A percentile compares a stretch with the other conserved stretches of the same genome.
phyloP scores from a whole-genome alignment of 1,284 basidiomycete genomes.

The Rhodotorula sp. region DNA sequence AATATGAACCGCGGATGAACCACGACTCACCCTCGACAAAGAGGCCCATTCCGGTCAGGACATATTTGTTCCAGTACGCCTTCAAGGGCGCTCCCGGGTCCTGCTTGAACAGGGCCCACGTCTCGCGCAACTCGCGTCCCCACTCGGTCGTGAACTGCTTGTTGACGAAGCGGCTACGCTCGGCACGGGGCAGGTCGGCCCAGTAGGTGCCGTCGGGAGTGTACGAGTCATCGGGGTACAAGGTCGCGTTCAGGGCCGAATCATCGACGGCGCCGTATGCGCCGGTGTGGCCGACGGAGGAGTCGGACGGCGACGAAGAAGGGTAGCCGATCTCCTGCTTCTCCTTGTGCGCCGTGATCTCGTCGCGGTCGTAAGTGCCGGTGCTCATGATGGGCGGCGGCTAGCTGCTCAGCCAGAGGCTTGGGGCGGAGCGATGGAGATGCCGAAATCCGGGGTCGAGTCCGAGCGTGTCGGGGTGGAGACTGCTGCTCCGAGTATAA shows the following conservation, averaged over 20 bases:
- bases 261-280: conserved; percentile 5
- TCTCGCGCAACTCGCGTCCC: conserved; percentile 51
- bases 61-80: conserved; percentile 55
- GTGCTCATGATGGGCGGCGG: too few species aligned
- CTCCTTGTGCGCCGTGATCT: background rate
- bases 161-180: conserved; percentile 51
- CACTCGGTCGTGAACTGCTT: conserved; percentile 52
- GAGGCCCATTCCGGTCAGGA: conserved; percentile 53
- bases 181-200: conserved; percentile 48
- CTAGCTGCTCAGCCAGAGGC: too few species aligned
- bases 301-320: background rate
- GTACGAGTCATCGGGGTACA: conserved; percentile 44
- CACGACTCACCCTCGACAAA: conserved; percentile 17
- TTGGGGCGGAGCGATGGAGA: too few species aligned
- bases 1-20: too few species aligned
- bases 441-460: too few species aligned
- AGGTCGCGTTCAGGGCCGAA: conserved; percentile 14
- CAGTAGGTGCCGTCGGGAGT: conserved; percentile 46
- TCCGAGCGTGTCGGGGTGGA: too few species aligned
- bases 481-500: too few species aligned
- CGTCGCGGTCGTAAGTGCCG: background rate
- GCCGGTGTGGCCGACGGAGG: background rate
- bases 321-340: conserved; percentile 1
- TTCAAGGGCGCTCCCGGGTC: conserved; percentile 53
- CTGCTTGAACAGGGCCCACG: conserved; percentile 56